These are phyloP conservation scores for Sugiyamaella neomexicana DNA, from an alignment of 1,139 yeast genomes.

Conservation along the genomic window DNA sequence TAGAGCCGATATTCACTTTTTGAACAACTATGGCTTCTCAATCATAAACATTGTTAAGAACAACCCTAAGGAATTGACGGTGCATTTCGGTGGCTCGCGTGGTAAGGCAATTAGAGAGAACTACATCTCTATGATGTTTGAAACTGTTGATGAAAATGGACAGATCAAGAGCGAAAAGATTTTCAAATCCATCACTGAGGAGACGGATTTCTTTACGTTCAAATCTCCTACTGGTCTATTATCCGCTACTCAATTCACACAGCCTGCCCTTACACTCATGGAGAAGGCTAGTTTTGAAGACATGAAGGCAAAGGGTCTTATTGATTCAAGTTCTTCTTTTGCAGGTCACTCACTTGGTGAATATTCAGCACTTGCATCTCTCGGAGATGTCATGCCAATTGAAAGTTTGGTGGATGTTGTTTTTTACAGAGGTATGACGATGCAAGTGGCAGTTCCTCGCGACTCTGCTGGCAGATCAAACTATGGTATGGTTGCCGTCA, in stretches of 20 bases:
- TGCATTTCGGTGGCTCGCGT: conserved; percentile 96
- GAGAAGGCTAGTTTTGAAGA: conserved; percentile 99
- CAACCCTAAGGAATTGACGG: conserved; percentile 93
- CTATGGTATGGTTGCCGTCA: conserved; percentile 98
- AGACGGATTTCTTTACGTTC: conserved; percentile 83
- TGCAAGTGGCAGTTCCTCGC: conserved; percentile 99
- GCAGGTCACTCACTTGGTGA: conserved; percentile 99
- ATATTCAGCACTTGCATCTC: conserved; percentile 93
- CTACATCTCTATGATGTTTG: conserved; percentile 96
- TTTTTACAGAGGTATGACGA: conserved; percentile 99
- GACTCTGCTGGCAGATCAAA: conserved; percentile 93
- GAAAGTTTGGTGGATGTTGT: conserved; percentile 97
- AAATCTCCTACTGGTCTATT: conserved; percentile 91
- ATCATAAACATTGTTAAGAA: conserved; percentile 91
- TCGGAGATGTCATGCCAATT: conserved; percentile 98
- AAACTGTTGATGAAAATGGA: conserved; percentile 85
- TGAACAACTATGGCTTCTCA: conserved; percentile 93
- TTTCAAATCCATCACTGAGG: conserved; percentile 84
- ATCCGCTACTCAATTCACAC: conserved; percentile 98
- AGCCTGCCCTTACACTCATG: conserved; percentile 98
- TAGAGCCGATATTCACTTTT: conserved; percentile 91
- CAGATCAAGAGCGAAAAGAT: conserved; percentile 87
- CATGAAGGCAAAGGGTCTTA: conserved; percentile 91
- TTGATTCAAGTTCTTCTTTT: conserved; percentile 89
- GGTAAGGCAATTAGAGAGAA: conserved; percentile 95